phyloP scores from a whole-genome alignment of 2,329 filamentous ascomycete genomes.

The Colletotrichum chrysophilum region DNA sequence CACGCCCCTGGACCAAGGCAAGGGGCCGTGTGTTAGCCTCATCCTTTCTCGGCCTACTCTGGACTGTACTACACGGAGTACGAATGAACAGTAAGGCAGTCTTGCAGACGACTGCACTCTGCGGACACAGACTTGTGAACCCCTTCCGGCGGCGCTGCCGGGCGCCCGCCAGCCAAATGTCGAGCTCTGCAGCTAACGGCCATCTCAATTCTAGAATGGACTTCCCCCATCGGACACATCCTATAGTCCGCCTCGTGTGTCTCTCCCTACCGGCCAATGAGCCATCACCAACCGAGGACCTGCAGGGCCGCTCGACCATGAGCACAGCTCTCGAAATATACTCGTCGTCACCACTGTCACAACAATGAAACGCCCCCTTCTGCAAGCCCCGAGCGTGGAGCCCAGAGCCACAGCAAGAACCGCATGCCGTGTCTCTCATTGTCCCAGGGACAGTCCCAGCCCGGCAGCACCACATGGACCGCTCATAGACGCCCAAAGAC shows the following conservation, averaged over 20 bases:
- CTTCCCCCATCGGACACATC: constrained; percentile 20
- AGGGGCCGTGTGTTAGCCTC: constrained; percentile 19
- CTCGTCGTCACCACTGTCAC: constrained; percentile 18
- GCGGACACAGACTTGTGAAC: neutral
- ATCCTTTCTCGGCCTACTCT: neutral
- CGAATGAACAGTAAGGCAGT: neutral
- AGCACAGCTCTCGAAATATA: constrained; percentile 19
- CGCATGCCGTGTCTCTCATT: neutral
- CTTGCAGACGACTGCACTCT: neutral
- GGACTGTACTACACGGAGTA: neutral
- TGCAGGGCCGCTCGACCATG: constrained; percentile 13
- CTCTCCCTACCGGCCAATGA: constrained; percentile 8
- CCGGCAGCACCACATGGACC: constrained; percentile 2
- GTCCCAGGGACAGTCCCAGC: neutral
- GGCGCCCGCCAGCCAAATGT: neutral
- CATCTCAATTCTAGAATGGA: constrained; percentile 19
- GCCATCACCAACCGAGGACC: neutral
- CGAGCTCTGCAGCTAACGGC: constrained; percentile 6
- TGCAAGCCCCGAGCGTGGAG: constrained; percentile 21
- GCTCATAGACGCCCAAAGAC: constrained; percentile 12
- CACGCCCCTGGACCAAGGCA: neutral
- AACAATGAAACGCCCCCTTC: constrained; percentile 20
- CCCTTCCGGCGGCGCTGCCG: neutral
- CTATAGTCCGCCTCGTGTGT: neutral
- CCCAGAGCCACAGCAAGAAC: constrained; percentile 3